Conservation (phyloP, 73 alveolate species). For the Paramecium biaurelia region DNA sequence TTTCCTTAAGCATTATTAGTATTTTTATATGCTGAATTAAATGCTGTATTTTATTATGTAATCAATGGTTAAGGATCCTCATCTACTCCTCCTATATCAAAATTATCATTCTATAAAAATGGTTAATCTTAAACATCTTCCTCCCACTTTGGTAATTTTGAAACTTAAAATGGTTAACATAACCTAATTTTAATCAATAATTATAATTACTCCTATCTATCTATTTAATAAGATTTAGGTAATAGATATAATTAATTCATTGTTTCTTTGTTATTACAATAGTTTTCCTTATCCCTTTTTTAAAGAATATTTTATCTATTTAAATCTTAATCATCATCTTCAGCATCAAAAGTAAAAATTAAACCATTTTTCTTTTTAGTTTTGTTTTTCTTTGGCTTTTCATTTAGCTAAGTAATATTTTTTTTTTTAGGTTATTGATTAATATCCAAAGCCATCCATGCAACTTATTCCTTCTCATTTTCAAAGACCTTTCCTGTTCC, state of each 20-base stretch:
- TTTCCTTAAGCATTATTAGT: not conserved
- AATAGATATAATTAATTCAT: not conserved
- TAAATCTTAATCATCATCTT: not conserved
- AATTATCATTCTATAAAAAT: not conserved
- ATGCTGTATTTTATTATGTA: not conserved
- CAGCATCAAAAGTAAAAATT: not conserved
- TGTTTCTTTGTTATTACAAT: not conserved
- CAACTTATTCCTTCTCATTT: not conserved
- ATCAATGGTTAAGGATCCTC: not conserved
- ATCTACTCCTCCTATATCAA: not conserved
- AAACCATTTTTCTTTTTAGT: not conserved
- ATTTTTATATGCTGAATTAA: not conserved
- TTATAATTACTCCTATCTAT: not conserved
- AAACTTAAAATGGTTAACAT: not conserved
- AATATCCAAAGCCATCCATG: constrained; percentile 15
- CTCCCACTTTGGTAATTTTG: not conserved
- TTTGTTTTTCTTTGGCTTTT: not conserved
- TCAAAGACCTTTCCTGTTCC: constrained; percentile 16
- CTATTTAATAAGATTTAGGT: not conserved
- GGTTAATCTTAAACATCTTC: not conserved
- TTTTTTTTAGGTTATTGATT: not conserved
- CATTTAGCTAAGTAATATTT: not conserved
- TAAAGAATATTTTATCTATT: not conserved
- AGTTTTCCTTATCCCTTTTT: not conserved
- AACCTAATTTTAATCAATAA: not conserved